Evolutionary conservation across 768 basidiomycete species (phyloP), one percentile per base, ranked within the genome.

Genomic region (Chalciporus pseudorubinellus): DNA sequence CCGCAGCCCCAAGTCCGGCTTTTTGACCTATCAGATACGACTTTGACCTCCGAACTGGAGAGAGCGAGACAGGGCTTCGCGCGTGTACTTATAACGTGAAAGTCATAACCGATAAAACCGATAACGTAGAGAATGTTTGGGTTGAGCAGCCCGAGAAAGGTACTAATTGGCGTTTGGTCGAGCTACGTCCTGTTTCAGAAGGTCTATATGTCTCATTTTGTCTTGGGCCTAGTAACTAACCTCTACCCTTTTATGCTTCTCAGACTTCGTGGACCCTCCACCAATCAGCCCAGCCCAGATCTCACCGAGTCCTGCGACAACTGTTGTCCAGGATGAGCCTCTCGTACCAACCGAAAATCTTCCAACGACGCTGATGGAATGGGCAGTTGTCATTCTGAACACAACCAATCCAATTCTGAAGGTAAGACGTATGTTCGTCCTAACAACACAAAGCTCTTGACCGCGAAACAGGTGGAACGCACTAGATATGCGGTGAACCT

Each of bases 351-450:
- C 53, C 1, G 57, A 67, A 0, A 64, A 77, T 43, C 62, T 81
- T 0, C 88, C 88, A 5, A 79, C 69, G n/a, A 85, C 86, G 0
- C 73, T 91, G 12, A 82, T 89, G 63, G 78, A 88, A 61, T 91
- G 84, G 82, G 87, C 87, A 1, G 85, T 88, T 6, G 70, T 89
- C 7, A 87, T 92, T 44, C 73, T 92, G 22, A 86, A 88, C 57
- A 91, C 90, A 0, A 67, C 87, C 1, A 74, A 86, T 64, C 87
- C 89, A 4, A 74, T 73, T 2, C 66, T 85, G 7, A 89, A 90
- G 71, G 84, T 73, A 28, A 24, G 14, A 9, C 76, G 57, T 13
- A 50, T 49, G 29, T 1, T 12, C 29, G 13, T 31, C 29, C 9
- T 9, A 9, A 12, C 5, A 31, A 8, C 12, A 7, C 29, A 4